Base-by-base conservation (phyloP, 2,329 filamentous ascomycete species). In the Aureobasidium sp. region DNA sequence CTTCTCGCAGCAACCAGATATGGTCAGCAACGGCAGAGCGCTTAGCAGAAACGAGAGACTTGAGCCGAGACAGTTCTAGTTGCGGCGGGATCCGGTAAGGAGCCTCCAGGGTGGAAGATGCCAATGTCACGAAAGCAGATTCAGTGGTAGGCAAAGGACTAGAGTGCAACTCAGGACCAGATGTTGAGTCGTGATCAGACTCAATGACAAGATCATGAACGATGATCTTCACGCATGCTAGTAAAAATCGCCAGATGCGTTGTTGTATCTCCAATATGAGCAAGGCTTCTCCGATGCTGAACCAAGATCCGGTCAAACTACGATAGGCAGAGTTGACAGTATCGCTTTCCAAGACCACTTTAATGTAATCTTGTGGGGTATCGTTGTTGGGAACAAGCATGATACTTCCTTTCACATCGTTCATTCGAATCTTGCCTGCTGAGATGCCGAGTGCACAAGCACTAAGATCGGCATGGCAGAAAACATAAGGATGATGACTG, bases 1-100 rank as follows among this genome's bases (percentile, higher is more conserved):
- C 84, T 66, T 87, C 83, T 11, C 83, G 76, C 3, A 87, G 70
- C 0, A 75, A 66, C 77, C 77, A 82, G 0, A 85, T 47, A 65
- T 85, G 81, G 68, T 86, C 82, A 60, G 82, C 77, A 0, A 77
- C 76, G 3, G 74, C 74, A 0, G 72, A 67, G 0, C 66, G 66
- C 63, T 73, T 77, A 0, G 79, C 79, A 2, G 67, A 67, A 0
- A 83, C 70, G 5, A 85, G 65, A 1, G 70, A 67, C 37, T 76
- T 70, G 0, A 86, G 71, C 0, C 75, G 74, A 0, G 49, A 64
- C 0, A 85, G 68, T 63, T 85, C 76, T 0, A 84, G 67, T 2
- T 68, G 65, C 0, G 74, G 71, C 1, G 83, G 82, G 0, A 76
- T 57, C 2, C 78, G 72, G 61, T 85, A 87, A 0, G 82, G 80